These are phyloP conservation scores for Kokia cookei DNA, from an alignment of 441 rosid species.

Conservation along the genomic window DNA sequence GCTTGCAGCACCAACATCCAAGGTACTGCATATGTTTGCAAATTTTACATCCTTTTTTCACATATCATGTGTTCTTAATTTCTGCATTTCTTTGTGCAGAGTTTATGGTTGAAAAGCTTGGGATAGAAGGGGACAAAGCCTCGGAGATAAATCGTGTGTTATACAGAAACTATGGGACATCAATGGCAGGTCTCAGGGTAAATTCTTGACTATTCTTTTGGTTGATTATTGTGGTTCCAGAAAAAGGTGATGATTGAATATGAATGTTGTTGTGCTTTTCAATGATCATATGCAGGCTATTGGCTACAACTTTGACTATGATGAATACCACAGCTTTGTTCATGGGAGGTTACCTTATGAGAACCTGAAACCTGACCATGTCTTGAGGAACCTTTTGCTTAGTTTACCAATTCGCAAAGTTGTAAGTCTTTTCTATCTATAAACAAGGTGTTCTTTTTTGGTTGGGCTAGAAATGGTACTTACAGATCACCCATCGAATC, in stretches of 20 bases:
- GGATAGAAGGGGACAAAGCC: slow-evolving; percentile 40
- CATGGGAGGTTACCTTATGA: slow-evolving; percentile 63
- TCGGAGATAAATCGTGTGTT: slow-evolving; percentile 37
- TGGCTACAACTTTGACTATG: slow-evolving; percentile 53
- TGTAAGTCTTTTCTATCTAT: slow-evolving; percentile 27
- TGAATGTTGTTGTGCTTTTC: neutral
- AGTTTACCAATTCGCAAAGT: slow-evolving; percentile 49
- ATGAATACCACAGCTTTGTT: slow-evolving; percentile 52
- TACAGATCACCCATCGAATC: no score
- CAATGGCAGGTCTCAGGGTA: slow-evolving; percentile 81
- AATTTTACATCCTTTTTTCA: neutral
- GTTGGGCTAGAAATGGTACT: no score
- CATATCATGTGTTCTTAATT: neutral
- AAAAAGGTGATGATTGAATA: neutral
- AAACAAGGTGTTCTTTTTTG: neutral
- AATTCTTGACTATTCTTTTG: neutral
- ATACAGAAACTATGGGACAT: slow-evolving; percentile 56
- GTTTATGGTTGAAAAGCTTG: slow-evolving; percentile 46
- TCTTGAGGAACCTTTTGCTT: slow-evolving; percentile 44
- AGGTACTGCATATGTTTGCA: slow-evolving; percentile 26
- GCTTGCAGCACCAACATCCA: slow-evolving; percentile 56
- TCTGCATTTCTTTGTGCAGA: slow-evolving; percentile 23
- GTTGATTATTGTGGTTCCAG: neutral
- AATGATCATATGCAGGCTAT: slow-evolving; percentile 33
- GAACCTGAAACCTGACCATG: slow-evolving; percentile 55